Conservation (phyloP, 1,139 yeast species). For the Saccharomyces pastorianus region DNA sequence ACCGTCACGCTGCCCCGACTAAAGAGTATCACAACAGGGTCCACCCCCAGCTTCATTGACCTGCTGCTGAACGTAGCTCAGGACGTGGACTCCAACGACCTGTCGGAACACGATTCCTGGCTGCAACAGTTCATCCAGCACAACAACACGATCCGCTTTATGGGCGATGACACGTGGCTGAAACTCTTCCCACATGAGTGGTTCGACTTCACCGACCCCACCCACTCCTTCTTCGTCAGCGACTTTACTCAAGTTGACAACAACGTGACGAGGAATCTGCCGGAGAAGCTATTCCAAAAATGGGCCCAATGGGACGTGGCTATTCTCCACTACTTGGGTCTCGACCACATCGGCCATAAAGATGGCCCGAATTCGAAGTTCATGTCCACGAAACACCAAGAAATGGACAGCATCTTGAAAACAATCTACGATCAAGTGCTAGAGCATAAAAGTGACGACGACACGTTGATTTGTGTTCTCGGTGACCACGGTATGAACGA, state of each 20-base stretch:
- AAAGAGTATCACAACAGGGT: slow-evolving; percentile 75
- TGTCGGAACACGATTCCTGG: slow-evolving; percentile 82
- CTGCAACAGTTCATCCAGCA: slow-evolving; percentile 49
- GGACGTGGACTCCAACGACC: slow-evolving; percentile 70
- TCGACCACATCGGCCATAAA: slow-evolving; percentile 96
- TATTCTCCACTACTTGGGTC: slow-evolving; percentile 82
- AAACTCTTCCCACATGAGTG: slow-evolving; percentile 61
- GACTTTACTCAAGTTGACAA: slow-evolving; percentile 90
- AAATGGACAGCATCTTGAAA: slow-evolving; percentile 68
- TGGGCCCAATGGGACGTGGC: slow-evolving; percentile 70
- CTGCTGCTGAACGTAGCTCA: slow-evolving; percentile 93
- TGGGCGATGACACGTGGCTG: slow-evolving; percentile 97
- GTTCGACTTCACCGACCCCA: slow-evolving; percentile 70
- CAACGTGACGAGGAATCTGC: slow-evolving; percentile 83
- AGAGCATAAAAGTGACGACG: slow-evolving; percentile 38
- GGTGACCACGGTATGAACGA: slow-evolving; percentile 96
- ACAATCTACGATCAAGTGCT: slow-evolving; percentile 36
- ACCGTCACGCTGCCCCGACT: slow-evolving; percentile 75
- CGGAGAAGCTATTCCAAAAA: slow-evolving; percentile 19
- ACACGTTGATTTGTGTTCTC: slow-evolving; percentile 63
- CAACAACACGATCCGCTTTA: slow-evolving; percentile 57
- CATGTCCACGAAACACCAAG: slow-evolving; percentile 75
- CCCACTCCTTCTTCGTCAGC: slow-evolving; percentile 87
- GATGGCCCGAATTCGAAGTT: slow-evolving; percentile 79
- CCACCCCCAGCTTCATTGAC: slow-evolving; percentile 70